Percentiles rank a stretch among this genome's conserved stretches.
phyloP scores from a whole-genome alignment of 2,329 filamentous ascomycete species.

The Colletotrichum viniferum region DNA sequence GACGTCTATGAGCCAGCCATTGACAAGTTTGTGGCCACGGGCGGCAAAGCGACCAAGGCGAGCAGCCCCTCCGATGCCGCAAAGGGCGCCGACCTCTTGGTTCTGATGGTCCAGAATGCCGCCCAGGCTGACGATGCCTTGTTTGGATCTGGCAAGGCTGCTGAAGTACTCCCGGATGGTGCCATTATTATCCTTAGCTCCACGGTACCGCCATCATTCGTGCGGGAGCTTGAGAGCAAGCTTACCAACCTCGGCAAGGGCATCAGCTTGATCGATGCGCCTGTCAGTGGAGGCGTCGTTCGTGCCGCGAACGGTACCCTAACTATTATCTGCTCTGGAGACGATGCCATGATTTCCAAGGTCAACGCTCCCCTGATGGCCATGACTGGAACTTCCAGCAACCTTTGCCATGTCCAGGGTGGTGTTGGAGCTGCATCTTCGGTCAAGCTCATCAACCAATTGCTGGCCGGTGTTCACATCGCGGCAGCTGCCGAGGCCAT shows the following conservation, averaged over 20 bases:
- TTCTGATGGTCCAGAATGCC: conserved; percentile 41
- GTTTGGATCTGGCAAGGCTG: conserved; percentile 33
- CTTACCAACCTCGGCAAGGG: conserved; percentile 27
- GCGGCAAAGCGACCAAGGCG: conserved; percentile 26
- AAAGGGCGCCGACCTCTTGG: conserved; percentile 30
- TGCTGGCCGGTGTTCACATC: conserved; percentile 64
- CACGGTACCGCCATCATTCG: conserved; percentile 38
- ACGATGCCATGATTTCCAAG: conserved; percentile 24
- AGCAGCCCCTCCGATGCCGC: conserved; percentile 31
- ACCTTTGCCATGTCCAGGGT: conserved; percentile 52
- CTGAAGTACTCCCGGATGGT: conserved; percentile 27
- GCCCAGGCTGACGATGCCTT: conserved; percentile 35
- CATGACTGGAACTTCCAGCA: conserved; percentile 33
- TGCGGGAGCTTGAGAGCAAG: conserved; percentile 23
- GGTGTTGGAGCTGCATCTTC: conserved; percentile 58
- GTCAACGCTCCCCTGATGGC: conserved; percentile 31
- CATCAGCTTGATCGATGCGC: conserved; percentile 36
- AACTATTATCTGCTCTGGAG: conserved; percentile 39
- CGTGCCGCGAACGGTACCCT: conserved; percentile 39
- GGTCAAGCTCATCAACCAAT: conserved; percentile 63
- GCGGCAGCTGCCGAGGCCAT: conserved; percentile 59
- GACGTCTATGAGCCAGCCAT: conserved; percentile 34
- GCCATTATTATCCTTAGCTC: conserved; percentile 38
- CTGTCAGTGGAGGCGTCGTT: conserved; percentile 41
- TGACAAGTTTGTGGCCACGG: conserved; percentile 30